Evolutionary conservation across 1,284 basidiomycete genomes (phyloP).

Genomic region (Austroboletus niveus): DNA sequence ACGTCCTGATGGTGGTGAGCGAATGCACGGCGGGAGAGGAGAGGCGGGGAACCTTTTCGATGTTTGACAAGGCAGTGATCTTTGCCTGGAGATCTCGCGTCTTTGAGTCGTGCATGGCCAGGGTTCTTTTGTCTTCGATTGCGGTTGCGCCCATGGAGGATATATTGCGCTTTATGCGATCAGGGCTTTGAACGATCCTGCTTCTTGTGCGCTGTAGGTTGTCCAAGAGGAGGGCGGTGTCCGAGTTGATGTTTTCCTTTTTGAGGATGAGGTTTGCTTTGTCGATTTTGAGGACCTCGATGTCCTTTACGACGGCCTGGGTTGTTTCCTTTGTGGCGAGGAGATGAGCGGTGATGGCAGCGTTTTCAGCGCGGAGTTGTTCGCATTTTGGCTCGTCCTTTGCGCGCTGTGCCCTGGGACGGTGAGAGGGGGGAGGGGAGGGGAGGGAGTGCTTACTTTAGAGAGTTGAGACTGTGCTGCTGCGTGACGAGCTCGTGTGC

Average conservation of each 20-base stretch:
- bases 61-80: conserved; percentile 62
- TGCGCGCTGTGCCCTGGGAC: conserved; percentile 57
- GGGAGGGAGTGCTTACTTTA: conserved; percentile 52
- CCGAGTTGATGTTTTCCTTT: conserved; percentile 62
- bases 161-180: conserved; percentile 80
- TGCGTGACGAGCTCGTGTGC: conserved; percentile 50
- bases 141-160: conserved; percentile 63
- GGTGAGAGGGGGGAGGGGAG: not conserved
- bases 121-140: conserved; percentile 58
- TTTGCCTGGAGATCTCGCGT: conserved; percentile 75
- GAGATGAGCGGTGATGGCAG: conserved; percentile 59
- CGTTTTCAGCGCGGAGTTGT: conserved; percentile 59
- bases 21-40: not conserved
- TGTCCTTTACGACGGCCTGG: conserved; percentile 51
- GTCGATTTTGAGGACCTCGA: conserved; percentile 68
- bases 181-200: conserved; percentile 84
- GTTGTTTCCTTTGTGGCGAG: conserved; percentile 68
- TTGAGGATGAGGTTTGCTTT: conserved; percentile 55
- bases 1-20: conserved; percentile 52
- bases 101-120: conserved; percentile 65
- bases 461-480: conserved; percentile 51
- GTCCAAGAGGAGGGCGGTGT: conserved; percentile 57
- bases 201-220: conserved; percentile 58
- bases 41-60: conserved; percentile 60
- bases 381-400: conserved; percentile 72